Evolutionary conservation across 352 stramenopile genomes (phyloP).

Genomic region (Aphanomyces astaci): DNA sequence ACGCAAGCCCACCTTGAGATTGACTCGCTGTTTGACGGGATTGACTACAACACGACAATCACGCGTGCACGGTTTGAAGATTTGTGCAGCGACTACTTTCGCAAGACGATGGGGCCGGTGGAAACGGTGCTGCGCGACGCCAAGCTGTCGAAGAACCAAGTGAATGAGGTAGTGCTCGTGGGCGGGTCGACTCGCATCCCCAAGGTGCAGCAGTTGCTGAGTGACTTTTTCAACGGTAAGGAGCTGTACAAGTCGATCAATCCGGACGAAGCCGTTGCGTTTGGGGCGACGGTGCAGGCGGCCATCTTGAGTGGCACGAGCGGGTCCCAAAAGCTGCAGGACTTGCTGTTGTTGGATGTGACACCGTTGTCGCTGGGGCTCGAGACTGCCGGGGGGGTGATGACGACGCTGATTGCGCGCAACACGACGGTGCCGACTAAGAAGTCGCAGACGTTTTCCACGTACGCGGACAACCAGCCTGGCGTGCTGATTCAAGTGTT

Average conservation of each 20-base stretch:
- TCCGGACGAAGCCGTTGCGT: slow-evolving; percentile 54
- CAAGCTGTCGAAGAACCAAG: slow-evolving; percentile 28
- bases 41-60: slow-evolving; percentile 90
- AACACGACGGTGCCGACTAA: slow-evolving; percentile 62
- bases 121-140: slow-evolving; percentile 29
- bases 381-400: slow-evolving; percentile 60
- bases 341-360: slow-evolving; percentile 70
- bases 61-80: slow-evolving; percentile 89
- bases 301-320: slow-evolving; percentile 32
- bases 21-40: slow-evolving; percentile 87
- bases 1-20: slow-evolving; percentile 87
- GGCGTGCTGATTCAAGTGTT: slow-evolving; percentile 64
- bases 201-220: slow-evolving; percentile 45
- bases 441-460: slow-evolving; percentile 60
- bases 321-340: slow-evolving; percentile 52
- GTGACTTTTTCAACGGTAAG: slow-evolving; percentile 54
- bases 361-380: slow-evolving; percentile 58
- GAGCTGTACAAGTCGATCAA: slow-evolving; percentile 57
- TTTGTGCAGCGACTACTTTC: slow-evolving; percentile 82
- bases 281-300: slow-evolving; percentile 41
- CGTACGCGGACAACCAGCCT: slow-evolving; percentile 60
- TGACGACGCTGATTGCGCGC: slow-evolving; percentile 55
- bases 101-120: slow-evolving; percentile 81
- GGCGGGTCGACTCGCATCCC: slow-evolving; percentile 41
- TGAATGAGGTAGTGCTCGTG: slow-evolving; percentile 34